phyloP scores from a whole-genome alignment of 108 stramenopile species.

The Skeletonema menzelii region DNA sequence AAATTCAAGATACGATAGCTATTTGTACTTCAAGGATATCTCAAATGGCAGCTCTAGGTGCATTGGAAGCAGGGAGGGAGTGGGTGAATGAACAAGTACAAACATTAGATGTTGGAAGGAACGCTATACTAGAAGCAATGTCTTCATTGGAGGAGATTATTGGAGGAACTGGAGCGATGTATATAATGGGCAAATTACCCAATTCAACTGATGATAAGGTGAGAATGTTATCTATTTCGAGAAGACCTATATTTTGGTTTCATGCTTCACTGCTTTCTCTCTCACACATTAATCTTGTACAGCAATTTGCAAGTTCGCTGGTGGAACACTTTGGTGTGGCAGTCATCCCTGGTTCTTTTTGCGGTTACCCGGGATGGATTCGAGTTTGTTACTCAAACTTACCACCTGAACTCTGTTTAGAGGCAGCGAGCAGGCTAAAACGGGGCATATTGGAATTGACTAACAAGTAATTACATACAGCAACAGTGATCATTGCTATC shows the following conservation, averaged over 20 bases:
- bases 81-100: constrained; percentile 80
- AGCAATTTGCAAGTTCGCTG: constrained; percentile 67
- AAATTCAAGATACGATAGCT: constrained; percentile 89
- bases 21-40: constrained; percentile 85
- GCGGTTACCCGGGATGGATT: constrained; percentile 85
- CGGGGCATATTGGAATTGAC: constrained; percentile 28
- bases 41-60: constrained; percentile 88
- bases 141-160: constrained; percentile 59
- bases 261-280: background rate
- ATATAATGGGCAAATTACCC: constrained; percentile 89
- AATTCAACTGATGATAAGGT: constrained; percentile 51
- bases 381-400: constrained; percentile 88
- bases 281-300: background rate
- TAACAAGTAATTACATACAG: no score
- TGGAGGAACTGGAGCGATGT: constrained; percentile 91
- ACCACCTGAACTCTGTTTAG: constrained; percentile 53
- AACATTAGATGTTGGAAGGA: constrained; percentile 67
- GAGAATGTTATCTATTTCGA: background rate
- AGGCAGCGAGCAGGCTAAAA: constrained; percentile 68
- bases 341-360: constrained; percentile 87
- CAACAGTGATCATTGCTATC: no score
- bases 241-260: background rate
- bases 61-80: constrained; percentile 62
- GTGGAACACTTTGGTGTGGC: constrained; percentile 85
- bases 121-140: constrained; percentile 69